Evolutionary conservation across 78 protist species (phyloP).

Genomic region (Bodo saltans): DNA sequence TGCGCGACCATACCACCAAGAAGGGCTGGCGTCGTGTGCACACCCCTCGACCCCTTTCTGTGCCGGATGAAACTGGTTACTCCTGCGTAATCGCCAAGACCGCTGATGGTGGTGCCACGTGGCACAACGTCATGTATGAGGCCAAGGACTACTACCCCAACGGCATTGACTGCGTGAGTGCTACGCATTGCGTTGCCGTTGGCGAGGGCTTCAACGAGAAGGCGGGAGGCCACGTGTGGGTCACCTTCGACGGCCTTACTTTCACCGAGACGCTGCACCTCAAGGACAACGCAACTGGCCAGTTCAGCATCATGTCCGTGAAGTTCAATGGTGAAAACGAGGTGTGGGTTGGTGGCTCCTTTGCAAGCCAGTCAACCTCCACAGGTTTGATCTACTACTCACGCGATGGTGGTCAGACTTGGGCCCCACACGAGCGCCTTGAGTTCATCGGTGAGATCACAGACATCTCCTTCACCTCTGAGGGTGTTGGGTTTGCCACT

Average conservation of each 20-base stretch:
- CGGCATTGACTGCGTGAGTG: constrained; percentile 22
- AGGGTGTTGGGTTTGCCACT: constrained; percentile 4
- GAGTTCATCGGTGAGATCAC: neutral
- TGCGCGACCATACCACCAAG: too few relatives aligned
- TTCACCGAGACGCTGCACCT: neutral
- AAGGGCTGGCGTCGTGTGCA: too few relatives aligned
- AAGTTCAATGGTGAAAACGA: neutral
- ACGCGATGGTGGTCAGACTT: constrained; percentile 17
- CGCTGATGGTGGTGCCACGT: constrained; percentile 35
- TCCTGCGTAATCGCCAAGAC: constrained; percentile 16
- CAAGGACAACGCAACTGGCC: neutral
- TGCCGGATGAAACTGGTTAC: too few relatives aligned
- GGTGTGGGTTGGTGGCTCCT: constrained; percentile 18
- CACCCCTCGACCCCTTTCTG: too few relatives aligned
- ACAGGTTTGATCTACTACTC: neutral
- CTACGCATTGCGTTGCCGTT: constrained; percentile 9
- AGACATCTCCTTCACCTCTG: neutral
- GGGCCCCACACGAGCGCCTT: too few relatives aligned
- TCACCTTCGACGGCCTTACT: neutral
- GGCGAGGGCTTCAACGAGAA: constrained; percentile 3
- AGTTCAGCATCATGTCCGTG: neutral
- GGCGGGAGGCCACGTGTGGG: neutral
- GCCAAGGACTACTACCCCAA: constrained; percentile 13
- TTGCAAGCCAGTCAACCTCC: neutral
- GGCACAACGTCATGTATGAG: neutral